Conservation (phyloP, 2,329 filamentous ascomycete species). For the Diaporthe vexans region DNA sequence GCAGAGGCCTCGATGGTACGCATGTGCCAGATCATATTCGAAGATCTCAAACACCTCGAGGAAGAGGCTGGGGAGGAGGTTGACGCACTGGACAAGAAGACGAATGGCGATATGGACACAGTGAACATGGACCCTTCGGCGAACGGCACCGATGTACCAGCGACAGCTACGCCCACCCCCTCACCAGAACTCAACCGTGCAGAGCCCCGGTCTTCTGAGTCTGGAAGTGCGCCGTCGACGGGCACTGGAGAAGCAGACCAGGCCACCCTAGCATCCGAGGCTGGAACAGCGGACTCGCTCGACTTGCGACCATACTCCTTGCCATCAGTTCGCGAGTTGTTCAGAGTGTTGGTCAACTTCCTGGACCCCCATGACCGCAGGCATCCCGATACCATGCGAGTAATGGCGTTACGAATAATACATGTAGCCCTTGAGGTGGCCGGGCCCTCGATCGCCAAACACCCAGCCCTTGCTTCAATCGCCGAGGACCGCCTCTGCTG, state of each 20-base stretch:
- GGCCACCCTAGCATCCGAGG: slow-evolving; percentile 38
- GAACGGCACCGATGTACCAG: slow-evolving; percentile 63
- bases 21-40: slow-evolving; percentile 99
- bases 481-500: slow-evolving; percentile 95
- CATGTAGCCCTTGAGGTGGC: slow-evolving; percentile 97
- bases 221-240: slow-evolving; percentile 52
- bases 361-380: slow-evolving; percentile 93
- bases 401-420: slow-evolving; percentile 97
- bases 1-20: slow-evolving; percentile 98
- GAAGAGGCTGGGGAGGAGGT: slow-evolving; percentile 78
- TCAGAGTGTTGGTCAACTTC: slow-evolving; percentile 92
- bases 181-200: slow-evolving; percentile 35
- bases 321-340: slow-evolving; percentile 93
- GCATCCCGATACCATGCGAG: slow-evolving; percentile 93
- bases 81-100: slow-evolving; percentile 75
- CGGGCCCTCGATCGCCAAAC: slow-evolving; percentile 92
- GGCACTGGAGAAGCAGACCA: slow-evolving; percentile 43
- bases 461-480: slow-evolving; percentile 87
- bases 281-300: slow-evolving; percentile 56
- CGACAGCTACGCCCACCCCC: slow-evolving; percentile 37
- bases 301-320: slow-evolving; percentile 90
- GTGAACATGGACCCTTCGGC: slow-evolving; percentile 88
- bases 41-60: slow-evolving; percentile 89
- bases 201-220: slow-evolving; percentile 55
- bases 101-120: slow-evolving; percentile 77